Conservation (phyloP, 2,329 filamentous ascomycete genomes). For the Alternaria gansuensis region DNA sequence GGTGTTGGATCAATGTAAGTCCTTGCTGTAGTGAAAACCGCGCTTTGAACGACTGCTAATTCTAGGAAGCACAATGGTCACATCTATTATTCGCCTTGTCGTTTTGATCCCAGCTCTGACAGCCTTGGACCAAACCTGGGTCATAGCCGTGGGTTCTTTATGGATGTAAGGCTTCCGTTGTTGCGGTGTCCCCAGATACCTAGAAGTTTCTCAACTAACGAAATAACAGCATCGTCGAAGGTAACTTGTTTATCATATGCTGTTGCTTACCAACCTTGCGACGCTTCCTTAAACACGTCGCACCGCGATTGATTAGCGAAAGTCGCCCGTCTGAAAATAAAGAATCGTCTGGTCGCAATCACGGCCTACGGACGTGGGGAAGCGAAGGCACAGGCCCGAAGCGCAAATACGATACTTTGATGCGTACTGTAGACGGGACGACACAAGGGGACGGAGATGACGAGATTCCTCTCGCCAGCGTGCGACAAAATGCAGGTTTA, state of each 20-base stretch:
- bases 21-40: not conserved
- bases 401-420: constrained; percentile 27
- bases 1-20: constrained; percentile 32
- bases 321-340: constrained; percentile 13
- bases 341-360: constrained; percentile 14
- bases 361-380: constrained; percentile 20
- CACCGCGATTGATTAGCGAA: constrained; percentile 38
- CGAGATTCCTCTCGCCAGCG: constrained; percentile 19
- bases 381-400: constrained; percentile 18
- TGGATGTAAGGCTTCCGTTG: constrained; percentile 24
- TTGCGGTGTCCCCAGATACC: not conserved
- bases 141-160: constrained; percentile 21
- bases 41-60: constrained; percentile 1
- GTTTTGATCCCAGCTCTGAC: constrained; percentile 27
- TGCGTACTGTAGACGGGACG: constrained; percentile 26
- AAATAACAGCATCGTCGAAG: constrained; percentile 49
- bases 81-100: constrained; percentile 25
- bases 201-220: not conserved
- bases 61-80: constrained; percentile 26
- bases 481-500: constrained; percentile 1
- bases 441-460: constrained; percentile 7
- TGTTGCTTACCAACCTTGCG: constrained; percentile 55
- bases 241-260: constrained; percentile 56
- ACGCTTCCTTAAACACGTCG: constrained; percentile 54
- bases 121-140: constrained; percentile 27